Base-by-base conservation (phyloP, 768 basidiomycete species). In the Lenzites betulinus region DNA sequence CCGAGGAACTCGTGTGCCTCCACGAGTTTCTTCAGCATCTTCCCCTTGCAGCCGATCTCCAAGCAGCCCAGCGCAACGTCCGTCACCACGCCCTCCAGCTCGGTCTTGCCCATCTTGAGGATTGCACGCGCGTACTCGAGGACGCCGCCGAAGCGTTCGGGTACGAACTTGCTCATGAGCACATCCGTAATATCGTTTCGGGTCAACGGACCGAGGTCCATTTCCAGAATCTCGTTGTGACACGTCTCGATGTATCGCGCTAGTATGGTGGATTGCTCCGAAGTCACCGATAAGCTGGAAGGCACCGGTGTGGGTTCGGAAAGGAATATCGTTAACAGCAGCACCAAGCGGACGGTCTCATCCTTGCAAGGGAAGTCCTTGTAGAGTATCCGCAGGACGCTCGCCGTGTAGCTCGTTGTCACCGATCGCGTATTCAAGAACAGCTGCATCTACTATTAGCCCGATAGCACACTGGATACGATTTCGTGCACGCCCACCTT, bases 341-440 rank as follows among this genome's bases (percentile, higher is more conserved):
- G 84, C 54, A 89, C 88, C 22, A 86, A 79, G 42, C 89, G 86
- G 63, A 85, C 87, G 48, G 77, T 77, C 22, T 80, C 78, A 67
- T 89, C 82, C 7, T 77, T 65, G 43, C 82, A 84, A 22, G 87
- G 86, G 69, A 88, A 91, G 68, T 92, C 90, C 47, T 75, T 71
- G 70, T 82, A 87, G 44, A 92, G 79, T 53, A 83, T 80, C 25
- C 84, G 81, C 39, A 92, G 78, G 35, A 80, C 80, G 66, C 79
- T 78, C 54, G 77, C 78, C 20, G 81, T 83, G 54, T 75, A 70
- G 22, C 71, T 50, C 26, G 73, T 78, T 23, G 82, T 83, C 59
- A 92, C 83, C 7, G 87, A 86, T 54, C 89, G 85, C 1, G 88
- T 87, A 47, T 79, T 84, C 64, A 85, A 72, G 74, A 91, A 92